Percentiles rank a stretch among this genome's conserved stretches.
Evolutionary conservation across 352 stramenopile species (phyloP).

Genomic region (Phytophthora vignae): DNA sequence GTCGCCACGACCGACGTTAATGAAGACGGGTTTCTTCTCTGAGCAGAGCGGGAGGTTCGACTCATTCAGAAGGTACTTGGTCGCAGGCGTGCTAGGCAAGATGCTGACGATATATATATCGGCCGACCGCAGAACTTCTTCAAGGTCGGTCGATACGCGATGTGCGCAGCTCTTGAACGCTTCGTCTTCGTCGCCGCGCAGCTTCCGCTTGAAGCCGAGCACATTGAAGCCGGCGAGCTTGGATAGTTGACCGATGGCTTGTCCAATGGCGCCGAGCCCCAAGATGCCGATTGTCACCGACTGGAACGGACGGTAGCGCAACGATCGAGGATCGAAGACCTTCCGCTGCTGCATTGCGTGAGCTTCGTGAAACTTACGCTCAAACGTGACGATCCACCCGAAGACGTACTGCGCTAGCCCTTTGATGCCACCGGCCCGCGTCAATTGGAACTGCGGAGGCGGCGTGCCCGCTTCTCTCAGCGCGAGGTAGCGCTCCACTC

Average conservation of each 20-base stretch:
- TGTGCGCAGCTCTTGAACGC: constrained; percentile 35
- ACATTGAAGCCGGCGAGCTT: constrained; percentile 67
- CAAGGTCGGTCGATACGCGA: constrained; percentile 54
- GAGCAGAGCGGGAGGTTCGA: constrained; percentile 51
- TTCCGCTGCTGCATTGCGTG: constrained; percentile 46
- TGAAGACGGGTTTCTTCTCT: constrained; percentile 79
- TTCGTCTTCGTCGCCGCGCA: constrained; percentile 32
- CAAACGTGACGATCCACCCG: constrained; percentile 70
- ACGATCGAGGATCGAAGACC: constrained; percentile 42
- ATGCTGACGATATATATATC: constrained; percentile 91
- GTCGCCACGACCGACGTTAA: constrained; percentile 90
- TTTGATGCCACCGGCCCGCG: constrained; percentile 66
- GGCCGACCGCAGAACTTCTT: constrained; percentile 47
- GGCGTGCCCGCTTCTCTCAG: constrained; percentile 20
- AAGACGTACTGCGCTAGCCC: constrained; percentile 78
- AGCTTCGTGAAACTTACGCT: constrained; percentile 69
- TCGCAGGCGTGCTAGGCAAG: constrained; percentile 79
- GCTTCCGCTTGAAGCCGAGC: constrained; percentile 70
- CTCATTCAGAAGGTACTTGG: constrained; percentile 68
- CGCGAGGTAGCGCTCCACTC: constrained; percentile 61
- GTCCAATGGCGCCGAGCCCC: constrained; percentile 65
- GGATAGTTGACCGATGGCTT: constrained; percentile 60
- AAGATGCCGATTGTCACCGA: constrained; percentile 63
- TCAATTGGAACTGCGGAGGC: constrained; percentile 48
- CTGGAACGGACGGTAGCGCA: constrained; percentile 61